Conservation (phyloP, 1,284 basidiomycete genomes). For the Ceratobasidium papillatum region DNA sequence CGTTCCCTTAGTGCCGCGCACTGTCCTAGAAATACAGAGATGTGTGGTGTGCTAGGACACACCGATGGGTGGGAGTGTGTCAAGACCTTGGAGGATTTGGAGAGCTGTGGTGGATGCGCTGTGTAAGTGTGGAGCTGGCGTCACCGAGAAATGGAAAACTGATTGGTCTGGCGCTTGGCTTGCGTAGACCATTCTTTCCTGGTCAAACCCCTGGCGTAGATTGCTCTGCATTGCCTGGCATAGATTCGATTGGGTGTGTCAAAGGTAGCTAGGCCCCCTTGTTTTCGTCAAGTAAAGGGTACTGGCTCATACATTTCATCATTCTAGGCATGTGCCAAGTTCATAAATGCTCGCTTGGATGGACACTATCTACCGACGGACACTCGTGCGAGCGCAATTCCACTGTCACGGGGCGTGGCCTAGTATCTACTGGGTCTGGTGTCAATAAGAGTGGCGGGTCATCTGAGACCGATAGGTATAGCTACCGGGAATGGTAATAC, state of each 20-base stretch:
- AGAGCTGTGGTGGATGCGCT: conserved; percentile 25
- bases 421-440: background rate
- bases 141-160: background rate
- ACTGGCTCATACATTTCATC: background rate
- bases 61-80: conserved; percentile 23
- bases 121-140: background rate
- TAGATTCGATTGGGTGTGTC: conserved; percentile 2
- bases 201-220: conserved; percentile 6
- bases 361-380: background rate
- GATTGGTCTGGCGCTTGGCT: background rate
- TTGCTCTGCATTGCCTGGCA: conserved; percentile 14
- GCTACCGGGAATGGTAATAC: background rate
- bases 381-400: conserved; percentile 6
- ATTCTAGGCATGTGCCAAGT: conserved; percentile 7
- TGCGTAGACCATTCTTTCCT: conserved; percentile 14
- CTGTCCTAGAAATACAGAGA: conserved; percentile 5
- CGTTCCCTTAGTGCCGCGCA: background rate
- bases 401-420: background rate
- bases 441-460: background rate
- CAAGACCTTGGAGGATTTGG: conserved; percentile 5
- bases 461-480: background rate
- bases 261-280: background rate
- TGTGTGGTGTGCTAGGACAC: conserved; percentile 12
- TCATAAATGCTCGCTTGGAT: background rate
- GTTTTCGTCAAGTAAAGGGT: background rate